These are phyloP conservation scores for Botrytis aclada DNA, from an alignment of 2,329 filamentous ascomycete species.

Conservation along the genomic window DNA sequence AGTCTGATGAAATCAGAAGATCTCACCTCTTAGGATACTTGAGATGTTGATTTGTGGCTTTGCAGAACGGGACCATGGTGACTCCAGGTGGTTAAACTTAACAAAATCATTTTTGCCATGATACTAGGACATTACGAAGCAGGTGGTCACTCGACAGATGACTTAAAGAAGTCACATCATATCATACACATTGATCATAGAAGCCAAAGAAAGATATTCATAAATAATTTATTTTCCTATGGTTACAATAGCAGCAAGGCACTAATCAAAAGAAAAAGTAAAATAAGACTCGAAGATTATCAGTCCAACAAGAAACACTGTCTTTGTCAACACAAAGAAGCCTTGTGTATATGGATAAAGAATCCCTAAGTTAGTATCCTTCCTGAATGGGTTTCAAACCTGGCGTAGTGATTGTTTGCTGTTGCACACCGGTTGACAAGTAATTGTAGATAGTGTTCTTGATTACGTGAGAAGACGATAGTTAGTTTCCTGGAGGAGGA, in stretches of 20 bases:
- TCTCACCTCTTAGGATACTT: not conserved
- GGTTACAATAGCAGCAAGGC: not conserved
- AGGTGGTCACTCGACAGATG: not conserved
- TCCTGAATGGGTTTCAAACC: not conserved
- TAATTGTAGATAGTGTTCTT: not conserved
- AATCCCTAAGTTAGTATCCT: constrained; percentile 13
- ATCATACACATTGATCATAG: not conserved
- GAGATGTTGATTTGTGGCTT: not conserved
- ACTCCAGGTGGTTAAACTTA: not conserved
- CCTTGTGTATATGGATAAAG: not conserved
- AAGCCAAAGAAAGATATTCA: not conserved
- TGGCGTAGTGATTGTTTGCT: not conserved
- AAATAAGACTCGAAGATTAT: not conserved
- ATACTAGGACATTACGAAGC: not conserved
- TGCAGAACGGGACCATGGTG: not conserved
- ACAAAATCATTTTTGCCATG: not conserved
- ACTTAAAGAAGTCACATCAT: not conserved
- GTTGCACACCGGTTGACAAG: not conserved
- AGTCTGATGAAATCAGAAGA: not conserved
- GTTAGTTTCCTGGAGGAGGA: constrained; percentile 23
- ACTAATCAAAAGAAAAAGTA: constrained; percentile 5
- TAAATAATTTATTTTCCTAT: constrained; percentile 12
- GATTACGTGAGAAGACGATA: not conserved
- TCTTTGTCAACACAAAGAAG: not conserved
- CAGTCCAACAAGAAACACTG: not conserved